Evolutionary conservation across 2,329 filamentous ascomycete genomes (phyloP).

Genomic region (Penicillium decumbens): DNA sequence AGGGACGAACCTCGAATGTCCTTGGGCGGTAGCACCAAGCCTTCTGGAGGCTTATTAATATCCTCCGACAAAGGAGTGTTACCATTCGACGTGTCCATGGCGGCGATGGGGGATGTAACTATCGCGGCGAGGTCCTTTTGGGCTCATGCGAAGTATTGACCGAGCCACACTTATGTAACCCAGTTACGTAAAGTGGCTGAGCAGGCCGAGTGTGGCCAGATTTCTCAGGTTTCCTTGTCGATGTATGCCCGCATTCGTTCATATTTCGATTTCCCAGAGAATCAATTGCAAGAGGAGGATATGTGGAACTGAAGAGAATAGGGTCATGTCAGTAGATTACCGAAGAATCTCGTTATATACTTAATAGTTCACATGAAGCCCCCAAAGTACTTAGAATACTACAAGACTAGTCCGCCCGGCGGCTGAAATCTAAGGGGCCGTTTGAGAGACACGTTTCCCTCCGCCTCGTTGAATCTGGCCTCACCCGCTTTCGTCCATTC

Average conservation of each 20-base stretch:
- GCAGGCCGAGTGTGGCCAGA: neutral
- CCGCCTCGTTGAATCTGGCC: constrained; percentile 33
- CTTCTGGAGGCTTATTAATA: constrained; percentile 71
- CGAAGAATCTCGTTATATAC: neutral
- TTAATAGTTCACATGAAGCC: neutral
- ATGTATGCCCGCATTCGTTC: neutral
- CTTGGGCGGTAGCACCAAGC: constrained; percentile 77
- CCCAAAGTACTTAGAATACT: neutral
- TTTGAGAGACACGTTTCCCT: constrained; percentile 16
- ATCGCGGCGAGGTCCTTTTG: constrained; percentile 4
- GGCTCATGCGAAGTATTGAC: neutral
- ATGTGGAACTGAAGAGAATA: neutral
- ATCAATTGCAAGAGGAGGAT: neutral
- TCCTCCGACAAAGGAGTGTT: constrained; percentile 48
- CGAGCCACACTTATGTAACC: neutral
- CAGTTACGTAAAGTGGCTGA: no score
- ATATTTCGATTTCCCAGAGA: neutral
- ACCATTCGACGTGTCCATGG: constrained; percentile 42
- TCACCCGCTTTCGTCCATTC: constrained; percentile 30
- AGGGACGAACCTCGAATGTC: constrained; percentile 63
- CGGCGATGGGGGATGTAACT: constrained; percentile 8
- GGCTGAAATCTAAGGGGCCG: constrained; percentile 18
- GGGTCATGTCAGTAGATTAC: neutral
- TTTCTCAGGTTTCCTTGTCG: neutral
- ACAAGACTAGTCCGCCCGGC: constrained; percentile 1